Percentiles rank a stretch among this genome's conserved stretches.
These are phyloP conservation scores for Thalia dealbata DNA, from an alignment of 176 grass and related monocot species.

Conservation along the genomic window DNA sequence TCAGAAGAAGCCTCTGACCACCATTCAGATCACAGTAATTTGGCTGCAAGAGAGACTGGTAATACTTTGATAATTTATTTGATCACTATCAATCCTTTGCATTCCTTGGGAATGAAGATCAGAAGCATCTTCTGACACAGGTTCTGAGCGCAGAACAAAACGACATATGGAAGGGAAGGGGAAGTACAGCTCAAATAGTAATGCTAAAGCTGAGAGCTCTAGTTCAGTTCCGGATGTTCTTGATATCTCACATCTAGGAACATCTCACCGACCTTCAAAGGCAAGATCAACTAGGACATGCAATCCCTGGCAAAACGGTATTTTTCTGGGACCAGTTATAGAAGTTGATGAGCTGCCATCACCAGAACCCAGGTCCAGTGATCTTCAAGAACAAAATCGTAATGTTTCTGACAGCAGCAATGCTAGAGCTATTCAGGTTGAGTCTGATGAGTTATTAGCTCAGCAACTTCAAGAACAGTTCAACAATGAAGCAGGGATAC, in stretches of 20 bases:
- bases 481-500: constrained; percentile 52
- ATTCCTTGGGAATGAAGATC: not conserved
- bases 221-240: constrained; percentile 25
- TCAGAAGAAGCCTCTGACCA: not conserved
- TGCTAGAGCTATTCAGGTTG: constrained; percentile 42
- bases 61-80: not conserved
- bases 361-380: not conserved
- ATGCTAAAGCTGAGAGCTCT: constrained; percentile 22
- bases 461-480: constrained; percentile 82
- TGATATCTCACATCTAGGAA: constrained; percentile 24
- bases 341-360: constrained; percentile 38
- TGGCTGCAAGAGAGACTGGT: not conserved
- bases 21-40: not conserved
- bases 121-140: not conserved
- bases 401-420: constrained; percentile 15
- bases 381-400: constrained; percentile 6
- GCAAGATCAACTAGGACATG: constrained; percentile 25
- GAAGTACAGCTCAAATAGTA: constrained; percentile 21
- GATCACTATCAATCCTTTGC: not conserved
- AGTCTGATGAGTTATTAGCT: constrained; percentile 83
- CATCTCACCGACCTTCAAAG: constrained; percentile 13
- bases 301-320: constrained; percentile 12
- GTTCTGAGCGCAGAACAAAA: constrained; percentile 15
- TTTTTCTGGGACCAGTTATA: constrained; percentile 43
- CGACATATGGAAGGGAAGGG: constrained; percentile 27